Conservation (phyloP, 176 grass and related monocot genomes). For the Oryza glumipatula region DNA sequence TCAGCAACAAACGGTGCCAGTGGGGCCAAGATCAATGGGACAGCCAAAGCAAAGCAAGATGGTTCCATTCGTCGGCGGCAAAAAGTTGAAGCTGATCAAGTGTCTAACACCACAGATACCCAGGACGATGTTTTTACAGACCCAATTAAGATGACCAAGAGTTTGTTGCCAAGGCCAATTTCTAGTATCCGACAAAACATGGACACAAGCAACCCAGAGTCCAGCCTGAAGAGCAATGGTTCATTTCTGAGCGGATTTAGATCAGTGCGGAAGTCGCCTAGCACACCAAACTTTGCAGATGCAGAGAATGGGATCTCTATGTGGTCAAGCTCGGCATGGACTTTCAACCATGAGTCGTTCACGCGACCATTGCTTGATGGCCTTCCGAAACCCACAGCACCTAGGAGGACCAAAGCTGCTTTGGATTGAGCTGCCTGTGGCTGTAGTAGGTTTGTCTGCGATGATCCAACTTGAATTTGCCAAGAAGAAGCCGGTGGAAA, state of each 20-base stretch:
- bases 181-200: constrained; percentile 40
- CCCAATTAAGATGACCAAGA: constrained; percentile 48
- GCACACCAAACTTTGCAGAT: constrained; percentile 53
- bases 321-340: constrained; percentile 59
- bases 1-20: background rate
- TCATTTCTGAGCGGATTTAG: constrained; percentile 47
- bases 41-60: constrained; percentile 52
- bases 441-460: background rate
- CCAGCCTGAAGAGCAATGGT: background rate
- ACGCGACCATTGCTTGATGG: constrained; percentile 51
- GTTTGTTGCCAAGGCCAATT: constrained; percentile 50
- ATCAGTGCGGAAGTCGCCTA: constrained; percentile 66
- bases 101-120: background rate
- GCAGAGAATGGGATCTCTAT: constrained; percentile 45
- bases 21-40: constrained; percentile 4
- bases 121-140: constrained; percentile 45
- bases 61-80: constrained; percentile 49
- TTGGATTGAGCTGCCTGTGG: constrained; percentile 51
- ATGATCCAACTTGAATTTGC: background rate
- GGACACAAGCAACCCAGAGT: constrained; percentile 31
- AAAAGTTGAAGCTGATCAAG: constrained; percentile 49
- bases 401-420: constrained; percentile 61
- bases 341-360: constrained; percentile 58
- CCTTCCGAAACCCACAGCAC: constrained; percentile 25
- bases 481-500: background rate